Evolutionary conservation across 257 asterid genomes (phyloP).

Genomic region (Nicotiana noctiflora): DNA sequence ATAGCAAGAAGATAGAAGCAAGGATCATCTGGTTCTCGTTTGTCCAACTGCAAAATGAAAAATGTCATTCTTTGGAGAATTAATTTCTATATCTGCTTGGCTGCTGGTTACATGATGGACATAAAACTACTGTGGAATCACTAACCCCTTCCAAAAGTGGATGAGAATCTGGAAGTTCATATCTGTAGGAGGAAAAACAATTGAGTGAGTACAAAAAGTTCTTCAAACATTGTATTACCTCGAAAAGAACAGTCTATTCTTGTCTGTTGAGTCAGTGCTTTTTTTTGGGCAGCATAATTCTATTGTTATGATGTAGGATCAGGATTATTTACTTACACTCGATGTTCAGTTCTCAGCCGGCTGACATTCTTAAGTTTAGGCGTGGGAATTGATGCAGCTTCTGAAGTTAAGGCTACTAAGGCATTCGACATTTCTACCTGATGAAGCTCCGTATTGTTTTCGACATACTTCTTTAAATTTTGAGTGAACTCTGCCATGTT

Average conservation of each 20-base stretch:
- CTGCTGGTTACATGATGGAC: constrained; percentile 2
- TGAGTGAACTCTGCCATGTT: constrained; percentile 76
- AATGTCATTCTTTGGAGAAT: constrained; percentile 13
- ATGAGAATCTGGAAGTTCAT: constrained; percentile 93
- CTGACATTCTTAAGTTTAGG: constrained; percentile 84
- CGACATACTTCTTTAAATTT: constrained; percentile 60
- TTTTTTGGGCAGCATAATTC: background rate
- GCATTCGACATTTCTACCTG: constrained; percentile 78
- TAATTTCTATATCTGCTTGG: constrained; percentile 3
- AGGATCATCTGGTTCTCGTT: constrained; percentile 93
- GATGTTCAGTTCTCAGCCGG: constrained; percentile 95
- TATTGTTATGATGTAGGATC: background rate
- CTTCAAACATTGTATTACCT: background rate
- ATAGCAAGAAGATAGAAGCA: constrained; percentile 87
- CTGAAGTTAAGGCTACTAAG: constrained; percentile 71
- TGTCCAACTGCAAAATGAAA: constrained; percentile 59
- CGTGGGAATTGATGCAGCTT: constrained; percentile 82
- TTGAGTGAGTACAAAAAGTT: constrained; percentile 1
- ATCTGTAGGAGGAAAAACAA: constrained; percentile 48
- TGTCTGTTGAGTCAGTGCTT: background rate
- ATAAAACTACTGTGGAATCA: constrained; percentile 13
- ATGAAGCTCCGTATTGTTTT: constrained; percentile 51
- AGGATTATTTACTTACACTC: constrained; percentile 60
- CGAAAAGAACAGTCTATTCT: background rate
- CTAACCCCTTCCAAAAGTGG: constrained; percentile 83